Base-by-base conservation (phyloP, 306 rosid species). In the Boehmeria nivea region DNA sequence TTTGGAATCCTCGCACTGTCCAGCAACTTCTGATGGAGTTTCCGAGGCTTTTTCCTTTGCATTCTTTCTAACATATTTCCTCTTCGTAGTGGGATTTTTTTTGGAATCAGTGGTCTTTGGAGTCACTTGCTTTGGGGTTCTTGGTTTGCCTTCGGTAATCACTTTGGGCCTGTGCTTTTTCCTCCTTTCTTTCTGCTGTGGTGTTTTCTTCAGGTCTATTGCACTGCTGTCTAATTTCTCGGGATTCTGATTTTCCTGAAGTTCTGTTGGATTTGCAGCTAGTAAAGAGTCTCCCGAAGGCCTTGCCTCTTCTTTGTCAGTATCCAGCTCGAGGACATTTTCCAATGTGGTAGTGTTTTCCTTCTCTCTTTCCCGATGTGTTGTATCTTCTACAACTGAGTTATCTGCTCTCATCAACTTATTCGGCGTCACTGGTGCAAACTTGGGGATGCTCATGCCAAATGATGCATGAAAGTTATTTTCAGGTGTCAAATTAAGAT, bases 91-190 rank as follows among this genome's bases (percentile, higher is more conserved):
- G 57, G 70, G 43, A 45, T 62, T 77, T 64, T 64, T 76, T 60
- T 63, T 73, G n/a, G 83, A 55, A 70, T 39, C 73, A 39, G 50
- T 54, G 31, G 81, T 68, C 56, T 68, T 81, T 19, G 76, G 81
- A 21, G 61, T 71, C 51, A n/a, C n/a, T n/a, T n/a, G n/a, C n/a
- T n/a, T 65, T 28, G 50, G 66, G 28, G 67, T 53, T 69, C 66
- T 63, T 43, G 78, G 86, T 60, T 81, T 86, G 36, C 75, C 83
- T 81, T 90, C 97, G 31, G 12, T 63, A 57, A 90, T 63, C 67
- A 90, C 97, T 80, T 82, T 90, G 42, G 95, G 95, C 60, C 95
- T 75, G 77, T 86, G 88, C 71, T 76, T 86, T 72, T 71, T 83
- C 58, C 87, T 80, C 63, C 61, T 79, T 48, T 57, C 67, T 76